A percentile compares a stretch with the other conserved stretches of the same genome.
phyloP scores from a whole-genome alignment of 2,329 filamentous ascomycete genomes.

The Pleurostoma richardsiae region DNA sequence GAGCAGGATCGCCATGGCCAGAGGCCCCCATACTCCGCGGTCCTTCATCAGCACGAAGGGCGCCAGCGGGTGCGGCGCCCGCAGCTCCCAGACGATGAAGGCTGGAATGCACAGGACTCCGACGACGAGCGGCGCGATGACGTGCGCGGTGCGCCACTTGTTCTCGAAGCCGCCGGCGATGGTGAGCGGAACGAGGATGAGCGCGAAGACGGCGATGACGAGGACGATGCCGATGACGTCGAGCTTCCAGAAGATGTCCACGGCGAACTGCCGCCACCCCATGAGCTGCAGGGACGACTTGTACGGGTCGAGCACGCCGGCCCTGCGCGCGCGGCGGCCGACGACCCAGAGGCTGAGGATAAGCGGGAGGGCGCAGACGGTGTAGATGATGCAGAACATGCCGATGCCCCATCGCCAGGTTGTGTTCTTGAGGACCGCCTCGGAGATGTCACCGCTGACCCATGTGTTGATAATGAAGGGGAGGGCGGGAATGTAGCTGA shows the following conservation, averaged over 20 bases:
- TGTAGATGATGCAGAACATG: constrained; percentile 62
- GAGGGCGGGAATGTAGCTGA: constrained; percentile 56
- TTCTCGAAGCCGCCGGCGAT: constrained; percentile 35
- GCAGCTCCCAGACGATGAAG: constrained; percentile 43
- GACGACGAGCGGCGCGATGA: constrained; percentile 39
- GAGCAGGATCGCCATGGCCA: constrained; percentile 52
- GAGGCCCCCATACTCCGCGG: constrained; percentile 57
- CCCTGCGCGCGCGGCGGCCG: constrained; percentile 43
- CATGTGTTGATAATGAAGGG: constrained; percentile 63
- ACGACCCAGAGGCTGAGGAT: constrained; percentile 46
- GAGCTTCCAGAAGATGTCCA: constrained; percentile 40
- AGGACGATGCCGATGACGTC: constrained; percentile 39
- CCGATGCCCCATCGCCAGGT: constrained; percentile 60
- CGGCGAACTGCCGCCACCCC: constrained; percentile 23
- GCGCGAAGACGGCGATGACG: constrained; percentile 38
- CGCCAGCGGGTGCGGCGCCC: constrained; percentile 47
- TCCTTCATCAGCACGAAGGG: constrained; percentile 59
- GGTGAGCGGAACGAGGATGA: constrained; percentile 39
- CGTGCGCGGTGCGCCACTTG: constrained; percentile 29
- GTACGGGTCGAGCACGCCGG: constrained; percentile 37
- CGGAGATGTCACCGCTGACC: constrained; percentile 54
- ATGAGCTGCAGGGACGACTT: constrained; percentile 23
- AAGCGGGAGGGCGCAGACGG: constrained; percentile 51
- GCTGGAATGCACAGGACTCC: constrained; percentile 42
- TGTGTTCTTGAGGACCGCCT: constrained; percentile 39